These are phyloP conservation scores for Uronychia setigera DNA, from an alignment of 73 alveolate genomes.

Conservation along the genomic window DNA sequence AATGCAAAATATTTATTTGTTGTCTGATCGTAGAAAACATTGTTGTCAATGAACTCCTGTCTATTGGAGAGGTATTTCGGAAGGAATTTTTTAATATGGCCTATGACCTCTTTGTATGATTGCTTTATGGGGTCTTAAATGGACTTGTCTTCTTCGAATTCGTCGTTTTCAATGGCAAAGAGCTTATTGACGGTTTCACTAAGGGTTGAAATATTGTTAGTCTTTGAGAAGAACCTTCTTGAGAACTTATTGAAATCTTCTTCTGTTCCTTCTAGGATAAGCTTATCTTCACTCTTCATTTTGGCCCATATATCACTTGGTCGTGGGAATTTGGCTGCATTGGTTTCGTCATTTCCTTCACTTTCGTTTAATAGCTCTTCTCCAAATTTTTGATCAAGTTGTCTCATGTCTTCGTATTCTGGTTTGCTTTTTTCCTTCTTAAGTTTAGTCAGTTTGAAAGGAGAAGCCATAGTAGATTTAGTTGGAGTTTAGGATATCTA, in stretches of 20 bases:
- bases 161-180: background rate
- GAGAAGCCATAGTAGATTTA: too few species aligned
- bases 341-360: background rate
- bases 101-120: background rate
- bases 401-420: background rate
- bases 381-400: background rate
- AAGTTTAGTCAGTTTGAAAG: too few species aligned
- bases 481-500: too few species aligned
- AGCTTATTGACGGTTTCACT: background rate
- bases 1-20: background rate
- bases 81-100: background rate
- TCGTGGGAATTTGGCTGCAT: background rate
- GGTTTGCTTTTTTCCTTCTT: too few species aligned
- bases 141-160: background rate
- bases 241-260: background rate
- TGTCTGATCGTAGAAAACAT: background rate
- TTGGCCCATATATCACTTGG: background rate
- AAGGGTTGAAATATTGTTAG: background rate
- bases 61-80: background rate
- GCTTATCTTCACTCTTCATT: background rate
- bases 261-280: background rate
- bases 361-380: background rate
- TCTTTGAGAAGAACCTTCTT: background rate
- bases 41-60: background rate
- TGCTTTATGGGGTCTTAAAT: background rate